Base-by-base conservation (phyloP, 805 yeast species). In the Vanderwaltozyma verrucispora region DNA sequence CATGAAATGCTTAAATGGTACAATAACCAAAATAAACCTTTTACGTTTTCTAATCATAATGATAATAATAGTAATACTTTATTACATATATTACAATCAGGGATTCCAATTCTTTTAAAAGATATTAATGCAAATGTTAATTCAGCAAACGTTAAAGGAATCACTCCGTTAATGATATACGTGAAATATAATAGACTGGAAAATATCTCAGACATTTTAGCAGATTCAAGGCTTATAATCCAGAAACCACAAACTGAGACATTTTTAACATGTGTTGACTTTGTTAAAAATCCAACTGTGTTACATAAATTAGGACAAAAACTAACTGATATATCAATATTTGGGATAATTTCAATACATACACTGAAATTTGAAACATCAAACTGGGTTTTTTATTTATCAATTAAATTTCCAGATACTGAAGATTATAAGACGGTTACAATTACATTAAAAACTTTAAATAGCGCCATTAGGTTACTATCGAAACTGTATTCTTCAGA, bases 31-130 rank as follows among this genome's bases (percentile, higher is more conserved):
- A 39, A 46, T 3, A 48, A 51, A 4, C 32, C 37, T 1, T 64
- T 77, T 34, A 64, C 72, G 42, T 69, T 72, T 43, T 63, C 63
- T 31, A 77, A 75, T 21, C 96, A 89, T 52, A 62, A 74, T 7
- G 96, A 89, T 51, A 58, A 54, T 17, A 70, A 74, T 38, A 89
- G 89, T 0, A 86, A 87, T 52, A 76, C 92, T 0, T 51, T 89
- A 3, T 60, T 89, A 24, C 97, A 89, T 58, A 70, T 82, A 3
- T 62, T 85, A 23, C 71, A 72, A 35, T 68, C 69, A 12, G 69
- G 71, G 13, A 56, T 83, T 21, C 51, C 59, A 23, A 43, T 61
- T 2, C 44, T 75, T 10, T 48, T 77, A 28, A 42, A 50, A 6
- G 48, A 55, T 6, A 56, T 68, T 5, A 49, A 48, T 8, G 44